Base-by-base conservation (phyloP, 2,329 filamentous ascomycete species). In the Nakataea oryzae region DNA sequence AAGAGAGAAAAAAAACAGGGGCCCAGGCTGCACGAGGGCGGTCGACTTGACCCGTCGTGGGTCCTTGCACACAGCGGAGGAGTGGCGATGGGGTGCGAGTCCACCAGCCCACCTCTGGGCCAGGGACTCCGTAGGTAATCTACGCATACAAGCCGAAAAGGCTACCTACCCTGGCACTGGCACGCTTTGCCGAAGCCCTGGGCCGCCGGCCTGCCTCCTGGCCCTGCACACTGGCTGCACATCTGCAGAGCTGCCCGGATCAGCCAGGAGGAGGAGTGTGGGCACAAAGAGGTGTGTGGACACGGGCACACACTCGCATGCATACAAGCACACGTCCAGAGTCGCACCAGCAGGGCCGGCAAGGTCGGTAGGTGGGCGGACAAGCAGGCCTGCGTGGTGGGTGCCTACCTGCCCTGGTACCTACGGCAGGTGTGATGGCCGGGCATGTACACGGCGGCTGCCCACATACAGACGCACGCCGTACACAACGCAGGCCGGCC, bases 281-380 rank as follows among this genome's bases (percentile, higher is more conserved):
- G 34, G 34, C 34, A 41, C 34, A 41, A 6, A 30, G 30, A 24
- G 21, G 41, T 50, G 41, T 50, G 41, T 50, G 41, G 41, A 12
- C 56, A 58, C 28, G 5, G 13, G 54, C 54, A 54, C 14, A 57
- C 54, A 57, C 21, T 24, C 7, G 54, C 54, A 29, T 24, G 21
- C 54, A 56, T 61, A 67, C 59, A 64, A 68, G 63, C 1, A 3
- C 60, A 59, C 3, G n/a, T n/a, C n/a, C n/a, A 57, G 21, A 50
- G 41, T 50, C 41, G 41, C 17, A 24, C 41, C 21, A 50, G 41
- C 41, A 50, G 41, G 41, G 41, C 41, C 41, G 21, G 21, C 41
- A 50, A 11, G 41, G 41, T 50, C 7, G 41, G 41, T 50, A 50
- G 8, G 41, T 50, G 21, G 41, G 41, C 41, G 21, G 41, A 17